Base-by-base conservation (phyloP, 768 basidiomycete species). In the Mycena maculata region DNA sequence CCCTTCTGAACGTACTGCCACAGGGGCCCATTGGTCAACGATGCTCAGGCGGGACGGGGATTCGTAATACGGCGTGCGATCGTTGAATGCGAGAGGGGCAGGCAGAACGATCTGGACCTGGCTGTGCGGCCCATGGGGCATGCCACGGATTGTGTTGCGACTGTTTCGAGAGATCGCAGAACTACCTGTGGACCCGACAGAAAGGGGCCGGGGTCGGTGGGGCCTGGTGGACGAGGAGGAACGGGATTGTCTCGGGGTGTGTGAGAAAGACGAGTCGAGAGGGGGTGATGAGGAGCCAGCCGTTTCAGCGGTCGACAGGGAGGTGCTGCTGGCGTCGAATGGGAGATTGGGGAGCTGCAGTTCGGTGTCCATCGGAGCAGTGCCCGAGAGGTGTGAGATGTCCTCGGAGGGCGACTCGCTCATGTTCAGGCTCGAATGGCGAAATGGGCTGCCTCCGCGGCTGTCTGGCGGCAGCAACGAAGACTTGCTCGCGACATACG, bases 91-190 rank as follows among this genome's bases (percentile, higher is more conserved):
- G 20, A 94, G 83, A 2, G 91, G 92, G 1, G 86, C 76, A 0
- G 92, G 92, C 4, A 92, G 80, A 18, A 94, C 78, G 57, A 93
- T 88, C 71, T 92, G 87, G 58, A 93, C 78, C 60, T 84, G 84
- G 73, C 83, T 90, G 63, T 86, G 84, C 0, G 84, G 86, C 7
- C 82, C 81, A 73, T 93, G 91, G 23, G 92, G 91, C 1, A 84
- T 76, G 36, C 90, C 90, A 20, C 86, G 83, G 27, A 88, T 72
- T 27, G 79, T 81, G 65, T 78, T 78, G 39, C 79, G 79, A 60
- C 78, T 79, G 11, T 72, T 71, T 65, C 71, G 81, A 68, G 72
- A 75, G 57, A 55, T 73, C 15, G 72, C 72, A 3, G 78, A 79
- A 55, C 76, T 78, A 45, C 71, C 62, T 20, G 75, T 76, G 9